Evolutionary conservation across 2,329 filamentous ascomycete genomes (phyloP).

Genomic region (Trichoderma atroviride): DNA sequence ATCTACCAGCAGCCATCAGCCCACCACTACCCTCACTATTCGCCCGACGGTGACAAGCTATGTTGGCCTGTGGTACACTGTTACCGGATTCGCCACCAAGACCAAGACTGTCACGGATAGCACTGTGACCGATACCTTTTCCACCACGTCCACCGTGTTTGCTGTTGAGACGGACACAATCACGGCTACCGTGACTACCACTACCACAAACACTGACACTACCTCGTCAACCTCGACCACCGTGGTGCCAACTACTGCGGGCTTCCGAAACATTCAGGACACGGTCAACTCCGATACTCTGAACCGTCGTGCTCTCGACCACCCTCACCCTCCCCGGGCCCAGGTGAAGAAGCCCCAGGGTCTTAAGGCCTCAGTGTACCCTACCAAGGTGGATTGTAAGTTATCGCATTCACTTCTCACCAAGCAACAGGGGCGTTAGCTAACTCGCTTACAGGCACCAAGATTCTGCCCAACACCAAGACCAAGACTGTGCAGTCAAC

Average conservation of each 20-base stretch:
- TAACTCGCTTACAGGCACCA: not conserved
- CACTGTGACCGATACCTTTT: not conserved
- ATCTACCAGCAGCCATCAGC: not conserved
- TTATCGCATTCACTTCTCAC: not conserved
- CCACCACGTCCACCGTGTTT: not conserved
- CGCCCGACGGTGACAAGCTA: not conserved
- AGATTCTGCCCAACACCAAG: not conserved
- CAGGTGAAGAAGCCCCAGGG: not conserved
- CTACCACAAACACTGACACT: slow-evolving; percentile 1
- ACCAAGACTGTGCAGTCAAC: not conserved
- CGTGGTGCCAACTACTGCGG: slow-evolving; percentile 1
- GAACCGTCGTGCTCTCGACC: not conserved
- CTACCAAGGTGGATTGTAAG: not conserved
- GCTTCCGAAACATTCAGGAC: slow-evolving; percentile 10
- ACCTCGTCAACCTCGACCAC: slow-evolving; percentile 16
- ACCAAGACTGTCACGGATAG: not conserved
- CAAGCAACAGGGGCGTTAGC: not conserved
- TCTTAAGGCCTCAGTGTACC: not conserved
- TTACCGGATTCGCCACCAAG: not conserved
- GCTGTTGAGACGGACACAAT: not conserved
- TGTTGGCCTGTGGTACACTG: not conserved
- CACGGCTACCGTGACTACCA: not conserved
- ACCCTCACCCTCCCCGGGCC: not conserved
- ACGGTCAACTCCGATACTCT: not conserved
- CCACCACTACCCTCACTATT: not conserved